Base-by-base conservation (phyloP, 805 yeast genomes). In the Suhomyces kilbournensis region DNA sequence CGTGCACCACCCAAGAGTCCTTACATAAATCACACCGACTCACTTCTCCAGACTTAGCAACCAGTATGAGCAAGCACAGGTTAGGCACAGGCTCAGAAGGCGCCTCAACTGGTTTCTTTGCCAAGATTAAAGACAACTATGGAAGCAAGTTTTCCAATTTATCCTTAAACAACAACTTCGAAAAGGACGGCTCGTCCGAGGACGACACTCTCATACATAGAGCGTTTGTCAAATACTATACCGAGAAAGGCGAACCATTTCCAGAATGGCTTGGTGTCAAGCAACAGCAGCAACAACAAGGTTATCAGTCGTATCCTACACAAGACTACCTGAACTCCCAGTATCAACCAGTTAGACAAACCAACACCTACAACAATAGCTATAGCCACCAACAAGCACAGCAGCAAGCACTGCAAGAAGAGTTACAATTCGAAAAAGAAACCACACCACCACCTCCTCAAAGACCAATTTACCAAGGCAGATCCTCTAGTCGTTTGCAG, bases 181-280 rank as follows among this genome's bases (percentile, higher is more conserved):
- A 75, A 38, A 70, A 67, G 44, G 79, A 75, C 60, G 79, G 79
- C 4, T 49, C 52, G 47, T 52, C 66, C 2, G 74, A 67, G 38
- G 69, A 69, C 46, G 76, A 70, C 30, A 75, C 79, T 0, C 63
- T 75, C 50, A 68, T 75, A 55, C 78, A 75, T 63, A 68, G 71
- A 54, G 78, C 79, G 2, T 74, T 75, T 54, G 74, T 73, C 39
- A 68, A 67, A 48, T 71, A 69, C 57, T 75, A 62, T 50, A 76
- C 74, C 49, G 25, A 58, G 6, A 60, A 60, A 17, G 56, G 61
- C 34, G 61, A 64, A 47, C 66, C 70, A n/a, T 75, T 69, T 50
- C 79, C 79, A 22, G 78, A 73, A 26, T 75, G 79, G 79, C 63
- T 75, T 32, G 79, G 78, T 4, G 71, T 61, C 12, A 62, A 34